A percentile compares a stretch with the other conserved stretches of the same genome.
phyloP scores from a whole-genome alignment of 257 asterid species.

The Datura wrightii region DNA sequence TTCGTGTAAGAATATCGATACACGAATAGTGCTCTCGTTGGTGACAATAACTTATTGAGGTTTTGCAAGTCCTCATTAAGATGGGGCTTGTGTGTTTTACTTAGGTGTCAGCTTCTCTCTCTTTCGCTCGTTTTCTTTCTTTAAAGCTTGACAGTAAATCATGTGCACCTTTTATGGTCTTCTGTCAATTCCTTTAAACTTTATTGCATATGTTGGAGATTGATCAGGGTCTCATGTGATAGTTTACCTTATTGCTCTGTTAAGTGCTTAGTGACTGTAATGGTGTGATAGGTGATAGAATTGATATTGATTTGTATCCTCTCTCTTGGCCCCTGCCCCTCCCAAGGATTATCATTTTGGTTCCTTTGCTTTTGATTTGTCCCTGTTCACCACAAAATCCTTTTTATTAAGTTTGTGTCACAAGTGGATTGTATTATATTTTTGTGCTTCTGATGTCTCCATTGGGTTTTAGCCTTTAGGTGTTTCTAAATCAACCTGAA shows the following conservation, averaged over 20 bases:
- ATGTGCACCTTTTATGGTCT: not conserved
- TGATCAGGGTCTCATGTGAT: constrained; percentile 7
- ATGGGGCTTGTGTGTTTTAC: constrained; percentile 7
- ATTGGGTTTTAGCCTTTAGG: not conserved
- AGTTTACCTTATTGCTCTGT: not conserved
- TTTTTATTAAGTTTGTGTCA: not conserved
- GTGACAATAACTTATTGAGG: not conserved
- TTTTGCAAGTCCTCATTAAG: constrained; percentile 2
- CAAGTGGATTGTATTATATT: not conserved
- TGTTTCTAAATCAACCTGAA: not conserved
- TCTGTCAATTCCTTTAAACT: constrained; percentile 8
- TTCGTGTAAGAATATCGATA: not conserved
- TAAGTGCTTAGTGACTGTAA: not conserved
- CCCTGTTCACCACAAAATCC: not conserved
- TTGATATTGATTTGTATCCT: constrained; percentile 15
- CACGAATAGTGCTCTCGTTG: not conserved
- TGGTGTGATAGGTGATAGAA: constrained; percentile 10
- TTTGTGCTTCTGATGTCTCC: constrained; percentile 27
- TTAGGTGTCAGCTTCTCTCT: constrained; percentile 1
- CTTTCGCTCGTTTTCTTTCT: not conserved
- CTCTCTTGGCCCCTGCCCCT: not conserved
- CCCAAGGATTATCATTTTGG: constrained; percentile 13
- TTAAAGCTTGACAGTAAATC: constrained; percentile 1
- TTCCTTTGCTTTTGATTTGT: not conserved
- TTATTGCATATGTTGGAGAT: constrained; percentile 16